phyloP scores from a whole-genome alignment of 768 basidiomycete genomes.

The Nidularia pulvinata region DNA sequence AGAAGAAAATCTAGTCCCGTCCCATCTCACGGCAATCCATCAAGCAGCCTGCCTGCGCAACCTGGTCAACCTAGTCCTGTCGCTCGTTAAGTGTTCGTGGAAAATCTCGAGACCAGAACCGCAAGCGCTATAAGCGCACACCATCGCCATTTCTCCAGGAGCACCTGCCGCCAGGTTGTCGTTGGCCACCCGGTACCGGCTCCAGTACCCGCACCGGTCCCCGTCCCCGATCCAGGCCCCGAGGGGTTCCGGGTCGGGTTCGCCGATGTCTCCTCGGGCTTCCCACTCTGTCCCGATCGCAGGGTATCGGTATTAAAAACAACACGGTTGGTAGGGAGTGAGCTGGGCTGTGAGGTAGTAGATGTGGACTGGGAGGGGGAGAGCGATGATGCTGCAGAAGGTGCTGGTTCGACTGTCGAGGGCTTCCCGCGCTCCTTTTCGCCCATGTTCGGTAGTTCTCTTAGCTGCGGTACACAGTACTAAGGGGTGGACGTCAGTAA shows the following conservation, averaged over 20 bases:
- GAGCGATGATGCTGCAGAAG: slow-evolving; percentile 2
- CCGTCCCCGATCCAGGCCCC: neutral
- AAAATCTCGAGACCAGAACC: slow-evolving; percentile 71
- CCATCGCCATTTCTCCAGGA: slow-evolving; percentile 89
- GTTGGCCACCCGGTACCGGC: slow-evolving; percentile 49
- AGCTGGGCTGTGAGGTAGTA: slow-evolving; percentile 4
- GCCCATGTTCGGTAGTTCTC: slow-evolving; percentile 93
- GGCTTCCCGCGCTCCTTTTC: slow-evolving; percentile 67
- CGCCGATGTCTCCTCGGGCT: too few species aligned
- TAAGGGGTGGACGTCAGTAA: slow-evolving; percentile 20
- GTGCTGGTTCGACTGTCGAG: neutral
- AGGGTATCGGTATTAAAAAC: too few species aligned
- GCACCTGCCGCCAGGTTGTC: slow-evolving; percentile 56
- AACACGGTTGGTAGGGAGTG: slow-evolving; percentile 4
- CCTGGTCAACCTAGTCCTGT: too few species aligned
- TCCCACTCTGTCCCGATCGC: too few species aligned
- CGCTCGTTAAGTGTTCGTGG: too few species aligned
- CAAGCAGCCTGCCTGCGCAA: too few species aligned
- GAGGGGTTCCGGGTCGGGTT: too few species aligned
- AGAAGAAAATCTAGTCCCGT: too few species aligned
- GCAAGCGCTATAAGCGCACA: slow-evolving; percentile 78
- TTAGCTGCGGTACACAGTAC: slow-evolving; percentile 68
- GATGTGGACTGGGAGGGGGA: neutral
- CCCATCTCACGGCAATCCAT: too few species aligned
- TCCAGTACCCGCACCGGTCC: slow-evolving; percentile 18